Evolutionary conservation across 2,329 filamentous ascomycete genomes (phyloP).

Genomic region (Aspergillus udagawae): DNA sequence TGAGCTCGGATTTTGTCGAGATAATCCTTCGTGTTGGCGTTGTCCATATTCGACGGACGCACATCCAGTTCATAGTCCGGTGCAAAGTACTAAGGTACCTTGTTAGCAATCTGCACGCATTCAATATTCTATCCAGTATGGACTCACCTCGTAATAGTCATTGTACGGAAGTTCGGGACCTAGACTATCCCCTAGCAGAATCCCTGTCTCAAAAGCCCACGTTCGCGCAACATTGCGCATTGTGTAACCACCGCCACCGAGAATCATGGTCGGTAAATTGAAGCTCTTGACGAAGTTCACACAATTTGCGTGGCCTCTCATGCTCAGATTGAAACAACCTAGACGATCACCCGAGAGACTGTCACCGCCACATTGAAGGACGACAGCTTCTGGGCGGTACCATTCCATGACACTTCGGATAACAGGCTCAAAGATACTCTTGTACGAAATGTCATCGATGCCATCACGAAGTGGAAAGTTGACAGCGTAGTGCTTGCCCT

Average conservation of each 20-base stretch:
- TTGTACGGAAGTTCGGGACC: conserved; percentile 84
- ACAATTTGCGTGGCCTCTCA: conserved; percentile 67
- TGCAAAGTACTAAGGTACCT: conserved; percentile 55
- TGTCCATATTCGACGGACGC: conserved; percentile 68
- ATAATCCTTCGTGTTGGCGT: conserved; percentile 65
- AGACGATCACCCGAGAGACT: conserved; percentile 63
- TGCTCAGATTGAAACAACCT: conserved; percentile 67
- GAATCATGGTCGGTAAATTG: conserved; percentile 60
- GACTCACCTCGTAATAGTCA: conserved; percentile 75
- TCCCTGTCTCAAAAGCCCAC: conserved; percentile 67
- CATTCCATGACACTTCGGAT: conserved; percentile 67
- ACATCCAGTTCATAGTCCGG: conserved; percentile 68
- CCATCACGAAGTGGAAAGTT: conserved; percentile 68
- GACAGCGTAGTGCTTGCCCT: conserved; percentile 64
- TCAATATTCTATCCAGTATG: not conserved
- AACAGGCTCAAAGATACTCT: conserved; percentile 64
- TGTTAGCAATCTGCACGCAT: conserved; percentile 1
- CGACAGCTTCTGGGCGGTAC: conserved; percentile 64
- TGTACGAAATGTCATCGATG: conserved; percentile 65
- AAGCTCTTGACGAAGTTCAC: conserved; percentile 67
- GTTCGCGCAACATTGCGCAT: conserved; percentile 63
- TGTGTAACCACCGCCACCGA: conserved; percentile 66
- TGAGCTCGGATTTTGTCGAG: conserved; percentile 64
- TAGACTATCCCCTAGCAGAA: conserved; percentile 80
- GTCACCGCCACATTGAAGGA: conserved; percentile 66